phyloP scores from a whole-genome alignment of 352 stramenopile species.

The Aphanomyces astaci region DNA sequence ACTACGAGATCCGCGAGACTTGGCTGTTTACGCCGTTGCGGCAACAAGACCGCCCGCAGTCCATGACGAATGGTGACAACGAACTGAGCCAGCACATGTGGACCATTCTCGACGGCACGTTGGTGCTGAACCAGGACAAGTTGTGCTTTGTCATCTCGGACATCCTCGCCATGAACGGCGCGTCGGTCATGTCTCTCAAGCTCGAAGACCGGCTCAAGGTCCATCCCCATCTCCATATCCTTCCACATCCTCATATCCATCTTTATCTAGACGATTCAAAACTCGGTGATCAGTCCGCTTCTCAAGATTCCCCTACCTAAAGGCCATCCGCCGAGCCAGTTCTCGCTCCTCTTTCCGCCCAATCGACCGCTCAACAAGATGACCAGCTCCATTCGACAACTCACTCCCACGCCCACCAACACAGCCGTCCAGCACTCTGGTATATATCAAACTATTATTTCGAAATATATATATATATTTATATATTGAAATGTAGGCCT shows the following conservation, averaged over 20 bases:
- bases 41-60: constrained; percentile 55
- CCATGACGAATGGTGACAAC: constrained; percentile 33
- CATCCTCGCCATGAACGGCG: constrained; percentile 78
- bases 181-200: constrained; percentile 74
- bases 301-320: constrained; percentile 70
- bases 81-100: constrained; percentile 48
- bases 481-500: constrained; percentile 41
- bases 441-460: neutral
- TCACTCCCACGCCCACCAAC: constrained; percentile 19
- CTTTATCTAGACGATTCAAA: constrained; percentile 45
- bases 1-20: constrained; percentile 78
- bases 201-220: constrained; percentile 76
- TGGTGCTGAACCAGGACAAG: constrained; percentile 77
- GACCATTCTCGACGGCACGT: constrained; percentile 78
- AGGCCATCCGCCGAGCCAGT: constrained; percentile 64
- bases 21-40: constrained; percentile 69
- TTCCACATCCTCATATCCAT: neutral
- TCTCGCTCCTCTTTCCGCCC: constrained; percentile 55
- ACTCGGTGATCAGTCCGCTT: constrained; percentile 77
- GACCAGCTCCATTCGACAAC: constrained; percentile 17
- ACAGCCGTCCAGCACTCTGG: constrained; percentile 19
- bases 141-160: constrained; percentile 79
- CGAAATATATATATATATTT: neutral
- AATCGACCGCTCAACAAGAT: constrained; percentile 20
- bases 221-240: neutral